Conservation (phyloP, 345 rosid genomes). For the Eutrema heterophyllum region DNA sequence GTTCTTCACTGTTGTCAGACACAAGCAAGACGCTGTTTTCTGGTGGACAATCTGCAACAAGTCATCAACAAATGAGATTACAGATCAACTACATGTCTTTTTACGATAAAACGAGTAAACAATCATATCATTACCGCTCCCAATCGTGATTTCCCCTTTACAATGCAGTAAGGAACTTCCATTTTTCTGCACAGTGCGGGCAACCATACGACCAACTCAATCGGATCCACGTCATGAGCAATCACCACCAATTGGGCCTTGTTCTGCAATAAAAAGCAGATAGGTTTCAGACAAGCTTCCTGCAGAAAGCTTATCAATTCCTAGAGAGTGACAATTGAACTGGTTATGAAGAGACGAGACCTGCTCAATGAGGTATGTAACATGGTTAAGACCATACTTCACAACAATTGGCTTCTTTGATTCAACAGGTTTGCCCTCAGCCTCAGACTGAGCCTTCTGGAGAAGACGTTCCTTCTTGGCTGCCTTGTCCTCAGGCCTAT, state of each 20-base stretch:
- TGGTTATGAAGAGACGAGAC: slow-evolving; percentile 12
- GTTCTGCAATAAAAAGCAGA: slow-evolving; percentile 35
- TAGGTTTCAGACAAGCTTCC: background rate
- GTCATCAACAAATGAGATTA: slow-evolving; percentile 29
- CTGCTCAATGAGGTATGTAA: slow-evolving; percentile 61
- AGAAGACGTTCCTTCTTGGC: slow-evolving; percentile 59
- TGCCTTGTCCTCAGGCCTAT: slow-evolving; percentile 61
- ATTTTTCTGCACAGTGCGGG: slow-evolving; percentile 73
- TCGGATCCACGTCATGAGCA: slow-evolving; percentile 78
- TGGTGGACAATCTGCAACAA: slow-evolving; percentile 61
- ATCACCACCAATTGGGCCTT: slow-evolving; percentile 68
- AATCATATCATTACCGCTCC: slow-evolving; percentile 43
- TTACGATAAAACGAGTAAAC: background rate
- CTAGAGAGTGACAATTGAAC: background rate
- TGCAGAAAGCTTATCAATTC: background rate
- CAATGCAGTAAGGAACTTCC: slow-evolving; percentile 61
- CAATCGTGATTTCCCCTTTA: slow-evolving; percentile 50
- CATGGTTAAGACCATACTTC: slow-evolving; percentile 61
- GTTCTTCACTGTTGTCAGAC: slow-evolving; percentile 74
- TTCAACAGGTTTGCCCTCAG: slow-evolving; percentile 49
- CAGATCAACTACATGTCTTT: background rate
- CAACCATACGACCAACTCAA: slow-evolving; percentile 75
- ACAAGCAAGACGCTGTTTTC: slow-evolving; percentile 70
- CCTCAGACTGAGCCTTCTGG: slow-evolving; percentile 49
- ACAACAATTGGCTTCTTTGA: slow-evolving; percentile 53